A percentile compares a stretch with the other conserved stretches of the same genome.
Conservation (phyloP, 169 alveolate species). For the Eimeria maxima region DNA sequence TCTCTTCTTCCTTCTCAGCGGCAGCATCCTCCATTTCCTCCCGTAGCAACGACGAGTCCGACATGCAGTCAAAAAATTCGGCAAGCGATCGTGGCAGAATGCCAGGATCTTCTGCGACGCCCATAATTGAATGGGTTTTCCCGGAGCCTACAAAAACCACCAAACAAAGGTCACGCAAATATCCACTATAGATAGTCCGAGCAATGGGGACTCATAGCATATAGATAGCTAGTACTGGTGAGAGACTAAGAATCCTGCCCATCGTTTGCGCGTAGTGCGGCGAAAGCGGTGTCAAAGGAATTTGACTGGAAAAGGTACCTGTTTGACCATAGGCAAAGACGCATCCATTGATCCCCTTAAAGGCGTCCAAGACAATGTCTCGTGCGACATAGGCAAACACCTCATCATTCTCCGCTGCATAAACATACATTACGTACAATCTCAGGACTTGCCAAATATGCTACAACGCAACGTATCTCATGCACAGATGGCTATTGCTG, state of each 20-base stretch:
- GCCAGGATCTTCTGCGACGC: slow-evolving; percentile 91
- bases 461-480: not conserved
- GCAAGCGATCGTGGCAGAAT: slow-evolving; percentile 90
- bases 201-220: not conserved
- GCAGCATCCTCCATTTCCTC: slow-evolving; percentile 88
- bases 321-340: slow-evolving; percentile 90
- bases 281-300: not conserved
- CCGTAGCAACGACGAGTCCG: slow-evolving; percentile 87
- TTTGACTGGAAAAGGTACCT: slow-evolving; percentile 39
- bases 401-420: slow-evolving; percentile 88
- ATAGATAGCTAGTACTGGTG: not conserved
- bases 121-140: slow-evolving; percentile 90
- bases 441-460: not conserved
- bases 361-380: slow-evolving; percentile 88
- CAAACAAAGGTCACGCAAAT: not conserved
- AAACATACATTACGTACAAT: not conserved
- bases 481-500: not conserved
- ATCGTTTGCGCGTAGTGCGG: not conserved
- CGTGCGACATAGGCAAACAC: slow-evolving; percentile 88
- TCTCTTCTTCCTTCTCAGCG: slow-evolving; percentile 87
- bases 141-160: slow-evolving; percentile 85
- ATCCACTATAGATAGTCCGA: not conserved
- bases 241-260: not conserved
- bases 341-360: slow-evolving; percentile 90
- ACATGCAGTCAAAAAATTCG: slow-evolving; percentile 89